Base-by-base conservation (phyloP, 177 flowering plant genomes). In the Vitis hybrid region DNA sequence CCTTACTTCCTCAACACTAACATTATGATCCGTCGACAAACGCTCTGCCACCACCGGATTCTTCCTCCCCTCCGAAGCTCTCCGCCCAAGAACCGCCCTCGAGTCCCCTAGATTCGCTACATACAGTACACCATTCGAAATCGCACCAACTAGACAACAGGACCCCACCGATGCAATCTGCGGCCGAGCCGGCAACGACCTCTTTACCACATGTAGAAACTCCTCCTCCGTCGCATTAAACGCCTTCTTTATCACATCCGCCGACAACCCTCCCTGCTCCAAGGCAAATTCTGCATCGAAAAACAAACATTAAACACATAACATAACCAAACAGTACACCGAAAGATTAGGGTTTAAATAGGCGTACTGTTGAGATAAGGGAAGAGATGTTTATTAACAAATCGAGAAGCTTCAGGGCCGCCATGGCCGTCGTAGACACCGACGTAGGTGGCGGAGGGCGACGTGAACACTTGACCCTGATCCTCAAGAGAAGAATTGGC, bases 51-150 rank as follows among this genome's bases (percentile, higher is more conserved):
- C 86, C 61, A 82, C 85, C 15, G 18, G 2, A n/a, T 22, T 57
- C 56, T 57, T 78, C 49, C 68, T 59, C 5, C 71, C 75, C 50
- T 14, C 74, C 13, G 71, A 57, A 49, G 16, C 79, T 54, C 59
- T 65, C 60, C 76, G 66, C 5, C 90, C 90, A 20, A 86, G 78
- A 49, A 86, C 90, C 3, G 74, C 90, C 59, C 90, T 79, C 10
- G 90, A 86, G 49, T 86, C 90, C n/a, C 90, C 90, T 7, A 86
- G 84, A 71, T 86, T 86, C 1, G 88, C 90, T 18, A 86, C 84
- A 68, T 78, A 79, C 39, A 86, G 50, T 5, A 51, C 68, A 50
- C 67, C 81, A 67, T 81, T 59, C 5, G 84, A 67, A 60, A 86
- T 84, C 0, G 84, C 85, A 20, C 90, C 90, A 48, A 82, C 74